Evolutionary conservation across 352 stramenopile species (phyloP), one percentile per base, ranked within the genome.

Genomic region (Halophytophthora polymorphica): DNA sequence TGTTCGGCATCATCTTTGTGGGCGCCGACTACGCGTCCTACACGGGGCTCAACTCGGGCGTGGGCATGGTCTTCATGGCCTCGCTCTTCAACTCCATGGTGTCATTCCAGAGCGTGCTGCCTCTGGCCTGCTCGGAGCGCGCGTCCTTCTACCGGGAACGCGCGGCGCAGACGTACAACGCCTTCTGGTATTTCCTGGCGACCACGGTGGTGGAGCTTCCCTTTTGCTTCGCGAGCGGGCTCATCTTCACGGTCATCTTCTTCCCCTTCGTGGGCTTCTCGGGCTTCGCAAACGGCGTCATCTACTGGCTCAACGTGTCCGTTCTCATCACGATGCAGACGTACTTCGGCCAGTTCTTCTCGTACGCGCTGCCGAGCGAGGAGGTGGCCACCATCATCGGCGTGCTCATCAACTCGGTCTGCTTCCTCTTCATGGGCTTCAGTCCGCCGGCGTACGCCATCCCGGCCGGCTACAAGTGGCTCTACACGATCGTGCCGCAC

Each of bases 81-180:
- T 77, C 86, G 3, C 25, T 87, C 37, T 95, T 96, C 51, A 71
- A 80, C 31, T 63, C 66, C 22, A 73, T 92, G 40, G 75, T 86
- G 18, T 73, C 69, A 28, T 77, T 92, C 42, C 63, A 90, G 31
- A 83, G 63, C 4, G 75, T 86, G 1, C 41, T 95, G 8, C 69
- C 80, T 12, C 52, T 93, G 3, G 74, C 90, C 31, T 67, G 77
- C 55, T 61, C 70, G 28, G 80, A 96, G 53, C 69, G 89, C 22
- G 82, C 79, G 21, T 81, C 86, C 43, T 97, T 83, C 50, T 96
- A 96, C 73, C 61, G 83, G 11, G 85, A 96, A 55, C 80, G 88
- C 29, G 71, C 75, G 23, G 69, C 78, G 7, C 47, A 79, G 46
- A 93, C 90, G 64, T 97, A 97, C 56, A 62, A 73, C 40, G 49